Evolutionary conservation across 345 rosid species (phyloP), one percentile per base, ranked within the genome.

Genomic region (Erucastrum elatum): DNA sequence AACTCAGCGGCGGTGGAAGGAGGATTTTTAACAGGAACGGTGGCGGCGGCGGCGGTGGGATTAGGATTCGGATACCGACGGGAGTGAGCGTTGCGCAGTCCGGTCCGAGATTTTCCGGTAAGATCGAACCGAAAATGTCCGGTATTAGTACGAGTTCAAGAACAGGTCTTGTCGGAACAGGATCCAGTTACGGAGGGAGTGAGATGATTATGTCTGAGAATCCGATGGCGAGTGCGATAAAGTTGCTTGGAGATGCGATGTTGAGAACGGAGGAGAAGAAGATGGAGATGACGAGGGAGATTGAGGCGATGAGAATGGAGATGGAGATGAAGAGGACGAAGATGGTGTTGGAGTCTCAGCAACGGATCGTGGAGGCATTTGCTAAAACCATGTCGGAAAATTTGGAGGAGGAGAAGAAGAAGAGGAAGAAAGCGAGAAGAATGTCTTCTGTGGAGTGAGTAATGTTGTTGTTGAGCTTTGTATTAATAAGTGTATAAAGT

Each of bases 231-330:
- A 80, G 80, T 0, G 98, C 98, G 2, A 86, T 94, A 3, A 91
- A 87, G 88, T 73, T 90, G n/a, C 82, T 94, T 68, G 95, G 98
- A 49, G 97, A 91, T 66, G 88, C 93, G 53, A 86, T 92, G 80
- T 87, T 92, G 77, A 90, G 86, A 74, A 87, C 89, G 87, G 98
- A 94, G 86, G 89, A 89, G 74, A 88, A 86, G 92, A 93, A 90
- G 82, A 94, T 94, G 94, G 97, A 94, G 76, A 89, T 90, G 97
- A 87, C 86, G 0, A 88, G 87, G 71, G 99, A 93, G 88, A 85
- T 94, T 0, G 99, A 94, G 79, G 82, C 82, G 0, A 90, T 86
- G 96, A 87, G 95, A 39, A 93, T 93, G 94, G 97, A 91, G 6
- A 92, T 88, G 88, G 98, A 92, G 85, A 87, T 90, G 94, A 93